Conservation (phyloP, 352 stramenopile genomes). For the Phytophthora europaea region DNA sequence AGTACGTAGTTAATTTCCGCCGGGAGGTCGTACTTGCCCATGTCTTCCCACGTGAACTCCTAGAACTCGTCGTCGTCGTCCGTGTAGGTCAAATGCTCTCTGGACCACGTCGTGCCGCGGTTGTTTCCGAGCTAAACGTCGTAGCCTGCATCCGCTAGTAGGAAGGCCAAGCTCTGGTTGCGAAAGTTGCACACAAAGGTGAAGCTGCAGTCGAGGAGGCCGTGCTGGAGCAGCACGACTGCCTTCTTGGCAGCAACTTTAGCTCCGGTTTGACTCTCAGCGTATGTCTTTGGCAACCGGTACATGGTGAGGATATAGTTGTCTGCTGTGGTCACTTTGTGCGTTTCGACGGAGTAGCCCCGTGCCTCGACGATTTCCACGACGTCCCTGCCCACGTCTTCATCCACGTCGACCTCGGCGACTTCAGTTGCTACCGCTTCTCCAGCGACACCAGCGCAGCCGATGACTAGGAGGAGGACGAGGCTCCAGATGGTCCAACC, state of each 20-base stretch:
- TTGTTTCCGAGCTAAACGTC: slow-evolving; percentile 72
- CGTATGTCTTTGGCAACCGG: slow-evolving; percentile 53
- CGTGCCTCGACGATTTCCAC: slow-evolving; percentile 43
- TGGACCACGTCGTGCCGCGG: slow-evolving; percentile 66
- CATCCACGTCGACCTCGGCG: slow-evolving; percentile 31
- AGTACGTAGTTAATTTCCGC: slow-evolving; percentile 57
- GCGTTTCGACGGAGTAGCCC: slow-evolving; percentile 55
- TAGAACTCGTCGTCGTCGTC: slow-evolving; percentile 52
- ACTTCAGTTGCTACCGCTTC: slow-evolving; percentile 23
- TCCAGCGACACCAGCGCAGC: not conserved
- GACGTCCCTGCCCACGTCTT: slow-evolving; percentile 35
- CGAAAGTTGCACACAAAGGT: slow-evolving; percentile 62
- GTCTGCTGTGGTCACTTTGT: slow-evolving; percentile 57
- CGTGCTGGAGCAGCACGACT: slow-evolving; percentile 58
- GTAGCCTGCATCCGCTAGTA: slow-evolving; percentile 61
- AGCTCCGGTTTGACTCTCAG: slow-evolving; percentile 38
- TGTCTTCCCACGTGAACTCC: slow-evolving; percentile 69
- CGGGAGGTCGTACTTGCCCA: slow-evolving; percentile 63
- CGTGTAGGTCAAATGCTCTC: slow-evolving; percentile 51
- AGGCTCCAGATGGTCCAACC: not conserved
- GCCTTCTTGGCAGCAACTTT: slow-evolving; percentile 43
- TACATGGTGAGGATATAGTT: slow-evolving; percentile 71
- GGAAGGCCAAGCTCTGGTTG: slow-evolving; percentile 60
- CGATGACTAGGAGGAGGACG: slow-evolving; percentile 4
- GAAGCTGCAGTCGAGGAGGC: slow-evolving; percentile 60